Conservation (phyloP, 2,329 filamentous ascomycete genomes). For the Phyllosticta citrichinensis region DNA sequence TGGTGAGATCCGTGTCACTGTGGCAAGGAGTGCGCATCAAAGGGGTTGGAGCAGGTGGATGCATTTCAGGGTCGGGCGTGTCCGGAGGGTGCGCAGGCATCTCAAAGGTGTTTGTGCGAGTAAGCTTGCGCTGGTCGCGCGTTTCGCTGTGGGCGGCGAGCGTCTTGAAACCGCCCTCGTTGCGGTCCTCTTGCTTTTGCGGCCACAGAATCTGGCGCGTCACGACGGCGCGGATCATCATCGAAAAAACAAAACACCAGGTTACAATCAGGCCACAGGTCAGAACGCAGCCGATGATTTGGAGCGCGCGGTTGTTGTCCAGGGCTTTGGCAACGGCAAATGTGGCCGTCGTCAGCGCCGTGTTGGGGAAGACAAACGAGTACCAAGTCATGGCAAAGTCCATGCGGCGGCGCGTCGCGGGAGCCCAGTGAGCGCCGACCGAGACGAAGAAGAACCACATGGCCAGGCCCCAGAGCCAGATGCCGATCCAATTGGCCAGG, state of each 20-base stretch:
- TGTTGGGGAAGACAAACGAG: constrained; percentile 74
- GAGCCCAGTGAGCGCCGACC: constrained; percentile 64
- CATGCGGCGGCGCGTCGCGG: constrained; percentile 50
- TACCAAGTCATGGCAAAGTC: constrained; percentile 81
- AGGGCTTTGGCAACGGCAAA: constrained; percentile 52
- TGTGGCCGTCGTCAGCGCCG: constrained; percentile 62
- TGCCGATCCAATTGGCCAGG: constrained; percentile 51
- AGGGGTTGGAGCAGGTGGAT: not conserved
- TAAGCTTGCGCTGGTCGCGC: not conserved
- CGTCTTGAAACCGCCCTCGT: constrained; percentile 47
- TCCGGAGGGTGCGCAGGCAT: not conserved
- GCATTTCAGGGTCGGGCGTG: not conserved
- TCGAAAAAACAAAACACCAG: constrained; percentile 58
- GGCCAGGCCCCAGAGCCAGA: constrained; percentile 78
- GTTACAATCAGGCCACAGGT: constrained; percentile 54
- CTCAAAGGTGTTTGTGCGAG: not conserved
- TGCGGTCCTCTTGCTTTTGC: constrained; percentile 55
- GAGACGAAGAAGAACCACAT: constrained; percentile 78
- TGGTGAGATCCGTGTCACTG: not conserved
- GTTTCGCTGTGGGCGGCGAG: constrained; percentile 1
- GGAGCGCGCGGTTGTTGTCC: constrained; percentile 40
- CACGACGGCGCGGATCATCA: constrained; percentile 61
- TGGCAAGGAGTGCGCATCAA: constrained; percentile 3
- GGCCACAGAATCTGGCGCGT: constrained; percentile 66
- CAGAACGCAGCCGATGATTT: constrained; percentile 59